phyloP scores from a whole-genome alignment of 1,284 basidiomycete genomes.

The Trametes pubescens region DNA sequence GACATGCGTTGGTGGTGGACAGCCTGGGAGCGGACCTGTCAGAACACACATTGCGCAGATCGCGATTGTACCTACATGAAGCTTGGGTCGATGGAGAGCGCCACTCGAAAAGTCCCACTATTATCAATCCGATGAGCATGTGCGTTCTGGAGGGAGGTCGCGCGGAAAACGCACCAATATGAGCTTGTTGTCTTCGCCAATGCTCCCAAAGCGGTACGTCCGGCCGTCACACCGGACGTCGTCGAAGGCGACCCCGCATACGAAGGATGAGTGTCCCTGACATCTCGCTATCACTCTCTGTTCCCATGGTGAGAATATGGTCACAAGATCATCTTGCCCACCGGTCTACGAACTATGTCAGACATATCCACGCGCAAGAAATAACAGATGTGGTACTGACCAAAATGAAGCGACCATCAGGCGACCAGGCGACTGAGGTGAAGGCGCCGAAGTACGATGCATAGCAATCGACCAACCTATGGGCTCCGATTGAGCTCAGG shows the following conservation, averaged over 20 bases:
- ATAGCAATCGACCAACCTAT: slow-evolving; percentile 87
- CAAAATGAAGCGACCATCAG: slow-evolving; percentile 92
- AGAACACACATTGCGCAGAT: neutral
- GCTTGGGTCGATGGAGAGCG: slow-evolving; percentile 77
- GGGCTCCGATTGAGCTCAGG: slow-evolving; percentile 3
- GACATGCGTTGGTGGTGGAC: slow-evolving; percentile 76
- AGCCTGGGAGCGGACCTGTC: slow-evolving; percentile 40
- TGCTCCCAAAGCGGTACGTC: slow-evolving; percentile 91
- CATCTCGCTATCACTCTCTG: slow-evolving; percentile 94
- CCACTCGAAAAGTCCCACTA: slow-evolving; percentile 94
- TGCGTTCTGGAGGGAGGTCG: slow-evolving; percentile 1
- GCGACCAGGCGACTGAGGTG: slow-evolving; percentile 92
- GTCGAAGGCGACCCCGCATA: slow-evolving; percentile 91
- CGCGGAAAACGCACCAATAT: slow-evolving; percentile 65
- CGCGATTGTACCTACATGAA: slow-evolving; percentile 46
- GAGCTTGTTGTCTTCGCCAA: slow-evolving; percentile 94
- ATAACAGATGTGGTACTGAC: slow-evolving; percentile 50
- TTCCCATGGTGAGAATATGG: slow-evolving; percentile 92
- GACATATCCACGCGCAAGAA: neutral
- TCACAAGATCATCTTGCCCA: slow-evolving; percentile 95
- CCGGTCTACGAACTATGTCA: slow-evolving; percentile 62
- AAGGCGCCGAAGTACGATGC: slow-evolving; percentile 92
- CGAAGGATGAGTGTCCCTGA: slow-evolving; percentile 96
- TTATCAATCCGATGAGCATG: slow-evolving; percentile 73
- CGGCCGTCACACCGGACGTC: slow-evolving; percentile 84